Evolutionary conservation across 2,329 filamentous ascomycete genomes (phyloP), one percentile per base, ranked within the genome.

Genomic region (Hymenoscyphus albidus): DNA sequence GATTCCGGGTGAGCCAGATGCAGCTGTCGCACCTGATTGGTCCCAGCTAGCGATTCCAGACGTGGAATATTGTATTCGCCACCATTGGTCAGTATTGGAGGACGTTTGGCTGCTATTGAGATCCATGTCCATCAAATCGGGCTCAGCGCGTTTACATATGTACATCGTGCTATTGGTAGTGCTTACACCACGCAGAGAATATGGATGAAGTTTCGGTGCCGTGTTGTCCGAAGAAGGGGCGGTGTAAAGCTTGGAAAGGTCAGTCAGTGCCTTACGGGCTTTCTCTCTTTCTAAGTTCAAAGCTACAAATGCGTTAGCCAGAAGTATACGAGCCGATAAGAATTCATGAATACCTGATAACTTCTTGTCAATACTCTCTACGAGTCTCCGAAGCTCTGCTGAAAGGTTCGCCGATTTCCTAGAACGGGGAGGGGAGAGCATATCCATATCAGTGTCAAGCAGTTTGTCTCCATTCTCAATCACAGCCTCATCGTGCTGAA

Each of bases 141-240:
- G 72, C 62, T 79, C 78, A 16, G 76, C 70, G 44, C 79, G 76
- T 64, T 77, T 78, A 69, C 83, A 84, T 40, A 86, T 75, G 67
- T 84, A 86, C 10, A 82, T 77, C 1, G 83, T 74, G 59, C 81
- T 79, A 13, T 76, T 74, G 0, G 77, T 77, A 13, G 80, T 80
- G 14, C 79, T 81, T 27, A 86, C 78, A 32, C 84, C 84, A 42
- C 83, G 81, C 3, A 86, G 78, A 1, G 78, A 74, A 64, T 82
- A 85, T 63, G 77, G 80, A 44, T 73, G 72, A 27, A 72, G 66
- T 58, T 61, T 65, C 2, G 67, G 70, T n/a, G 70, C 62, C 7
- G 66, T 62, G 9, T 70, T 66, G 48, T 73, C 69, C 39, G 61
- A 62, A 14, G 71, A 69, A 12, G 69, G 72, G 39, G 71, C 66